Evolutionary conservation across 2,329 filamentous ascomycete species (phyloP), one percentile per base, ranked within the genome.

Genomic region (Talaromyces sp.): DNA sequence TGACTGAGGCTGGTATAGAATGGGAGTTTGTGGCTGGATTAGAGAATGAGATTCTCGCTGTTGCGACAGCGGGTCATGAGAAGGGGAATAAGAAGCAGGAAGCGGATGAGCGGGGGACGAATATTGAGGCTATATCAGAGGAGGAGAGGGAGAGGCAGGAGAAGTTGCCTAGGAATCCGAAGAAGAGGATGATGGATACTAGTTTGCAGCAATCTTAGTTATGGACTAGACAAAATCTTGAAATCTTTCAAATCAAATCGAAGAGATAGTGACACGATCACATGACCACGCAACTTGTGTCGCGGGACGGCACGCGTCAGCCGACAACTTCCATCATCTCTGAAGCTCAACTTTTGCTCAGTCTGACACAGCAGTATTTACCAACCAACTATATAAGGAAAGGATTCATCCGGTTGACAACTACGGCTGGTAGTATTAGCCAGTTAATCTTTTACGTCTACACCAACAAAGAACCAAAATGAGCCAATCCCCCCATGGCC

Each of bases 41-140:
- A 56, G 90, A 97, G 69, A 79, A 84, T 35, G 87, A 93, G 57
- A 97, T 97, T 64, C 70, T 97, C 52, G 76, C 80, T 45, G 86
- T 96, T 62, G 92, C 94, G 3, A 94, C 85, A 39, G 89, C 89
- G 48, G 94, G 94, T 0, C 94, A 97, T 74, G 71, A 72, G 56
- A 69, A 75, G 60, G 40, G 63, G 4, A 70, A 66, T 39, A 67
- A 69, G 56, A 67, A 72, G 61, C 46, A 53, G 48, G 52, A 51
- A 31, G 55, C 48, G 9, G 55, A 68, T 58, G 63, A 58, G 45
- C 37, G 63, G 35, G 68, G 63, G 56, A 73, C 71, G 33, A 73
- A 71, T 62, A 54, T 74, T 55, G 72, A 74, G 59, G 69, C 73
- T 64, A 68, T 75, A 36, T 71, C 71, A 52, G 63, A 66, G 10